Percentiles rank a stretch among this genome's conserved stretches.
These are phyloP conservation scores for Tympanopsis confertula DNA, from an alignment of 2,329 filamentous ascomycete genomes.

Conservation along the genomic window DNA sequence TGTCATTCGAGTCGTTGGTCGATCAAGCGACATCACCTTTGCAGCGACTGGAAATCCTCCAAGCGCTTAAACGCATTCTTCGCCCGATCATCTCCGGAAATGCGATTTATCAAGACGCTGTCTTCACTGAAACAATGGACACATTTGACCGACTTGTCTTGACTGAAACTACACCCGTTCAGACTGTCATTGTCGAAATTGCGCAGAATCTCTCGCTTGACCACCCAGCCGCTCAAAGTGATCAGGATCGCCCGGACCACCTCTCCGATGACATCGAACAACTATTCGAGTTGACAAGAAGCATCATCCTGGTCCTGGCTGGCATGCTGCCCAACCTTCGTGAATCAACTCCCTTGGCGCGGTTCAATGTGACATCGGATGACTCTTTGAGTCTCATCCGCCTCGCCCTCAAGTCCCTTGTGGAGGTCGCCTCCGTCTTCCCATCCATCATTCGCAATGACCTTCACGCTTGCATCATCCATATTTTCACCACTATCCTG, in stretches of 20 bases:
- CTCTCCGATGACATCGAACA: slow-evolving; percentile 96
- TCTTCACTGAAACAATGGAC: slow-evolving; percentile 96
- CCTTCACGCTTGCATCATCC: slow-evolving; percentile 87
- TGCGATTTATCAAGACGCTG: slow-evolving; percentile 88
- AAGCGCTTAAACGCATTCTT: slow-evolving; percentile 86
- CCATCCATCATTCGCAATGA: slow-evolving; percentile 94
- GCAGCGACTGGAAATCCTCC: slow-evolving; percentile 78
- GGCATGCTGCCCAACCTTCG: slow-evolving; percentile 71
- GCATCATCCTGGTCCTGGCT: slow-evolving; percentile 85
- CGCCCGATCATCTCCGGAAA: slow-evolving; percentile 90
- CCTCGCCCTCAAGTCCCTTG: slow-evolving; percentile 72
- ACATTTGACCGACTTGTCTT: slow-evolving; percentile 83
- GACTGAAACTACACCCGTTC: slow-evolving; percentile 79
- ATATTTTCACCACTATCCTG: slow-evolving; percentile 90
- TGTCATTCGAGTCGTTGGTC: slow-evolving; percentile 90
- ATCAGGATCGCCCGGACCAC: slow-evolving; percentile 46
- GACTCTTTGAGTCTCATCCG: slow-evolving; percentile 74
- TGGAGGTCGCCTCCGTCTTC: slow-evolving; percentile 91
- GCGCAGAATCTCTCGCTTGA: slow-evolving; percentile 79
- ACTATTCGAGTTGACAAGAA: slow-evolving; percentile 88
- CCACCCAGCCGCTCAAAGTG: slow-evolving; percentile 74
- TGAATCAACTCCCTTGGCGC: slow-evolving; percentile 37
- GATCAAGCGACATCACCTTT: slow-evolving; percentile 61
- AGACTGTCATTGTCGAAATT: slow-evolving; percentile 87
- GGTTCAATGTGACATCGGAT: slow-evolving; percentile 71